Conservation (phyloP, 768 basidiomycete species). For the Lyophyllum shimeji region DNA sequence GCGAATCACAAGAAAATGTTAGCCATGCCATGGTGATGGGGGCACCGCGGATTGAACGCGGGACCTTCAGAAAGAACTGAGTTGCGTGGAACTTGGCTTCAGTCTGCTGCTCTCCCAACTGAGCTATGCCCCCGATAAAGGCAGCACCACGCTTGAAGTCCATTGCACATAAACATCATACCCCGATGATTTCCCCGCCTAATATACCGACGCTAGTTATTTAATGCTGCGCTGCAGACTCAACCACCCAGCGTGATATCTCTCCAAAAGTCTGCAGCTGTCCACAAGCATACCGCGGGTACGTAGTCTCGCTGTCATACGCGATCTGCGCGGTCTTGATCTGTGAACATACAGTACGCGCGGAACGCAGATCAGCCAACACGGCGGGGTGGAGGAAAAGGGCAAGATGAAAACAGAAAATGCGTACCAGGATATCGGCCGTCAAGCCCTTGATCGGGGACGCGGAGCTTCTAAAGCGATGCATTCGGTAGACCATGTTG, state of each 20-base stretch:
- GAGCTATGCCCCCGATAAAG: neutral
- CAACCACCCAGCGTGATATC: neutral
- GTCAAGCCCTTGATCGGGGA: conserved; percentile 87
- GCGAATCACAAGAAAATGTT: too few relatives aligned
- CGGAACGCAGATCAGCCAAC: neutral
- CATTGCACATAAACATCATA: too few relatives aligned
- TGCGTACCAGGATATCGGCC: conserved; percentile 72
- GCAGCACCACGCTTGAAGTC: too few relatives aligned
- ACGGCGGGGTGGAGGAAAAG: too few relatives aligned
- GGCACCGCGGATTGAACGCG: too few relatives aligned
- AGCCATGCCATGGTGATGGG: too few relatives aligned
- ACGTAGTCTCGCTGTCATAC: conserved; percentile 49
- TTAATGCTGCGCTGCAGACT: neutral
- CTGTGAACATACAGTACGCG: conserved; percentile 29
- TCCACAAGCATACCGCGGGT: conserved; percentile 56
- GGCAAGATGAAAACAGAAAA: neutral
- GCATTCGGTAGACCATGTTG: conserved; percentile 69
- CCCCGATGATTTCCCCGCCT: too few relatives aligned
- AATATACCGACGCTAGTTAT: too few relatives aligned
- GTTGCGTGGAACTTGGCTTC: neutral
- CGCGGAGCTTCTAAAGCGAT: conserved; percentile 75
- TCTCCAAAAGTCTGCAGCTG: conserved; percentile 38
- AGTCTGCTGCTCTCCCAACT: conserved; percentile 5
- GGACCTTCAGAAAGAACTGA: too few relatives aligned
- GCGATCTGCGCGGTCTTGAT: conserved; percentile 70